A percentile compares a stretch with the other conserved stretches of the same genome.
These are phyloP conservation scores for Fusarium goolgardi DNA, from an alignment of 2,329 filamentous ascomycete genomes.

Conservation along the genomic window DNA sequence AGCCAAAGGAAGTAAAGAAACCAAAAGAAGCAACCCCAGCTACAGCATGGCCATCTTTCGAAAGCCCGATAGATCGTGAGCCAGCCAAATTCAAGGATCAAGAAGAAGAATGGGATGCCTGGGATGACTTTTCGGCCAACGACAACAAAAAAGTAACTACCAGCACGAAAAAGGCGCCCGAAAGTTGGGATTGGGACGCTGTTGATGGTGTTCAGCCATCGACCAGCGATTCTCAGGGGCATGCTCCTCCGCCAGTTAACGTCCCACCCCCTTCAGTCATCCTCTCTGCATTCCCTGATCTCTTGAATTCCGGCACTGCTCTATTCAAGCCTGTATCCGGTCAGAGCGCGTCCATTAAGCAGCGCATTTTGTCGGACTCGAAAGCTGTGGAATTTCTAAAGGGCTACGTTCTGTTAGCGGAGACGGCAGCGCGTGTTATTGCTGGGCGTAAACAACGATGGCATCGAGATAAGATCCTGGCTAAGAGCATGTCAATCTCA, in stretches of 20 bases:
- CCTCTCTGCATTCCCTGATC: constrained; percentile 77
- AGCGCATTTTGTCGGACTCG: constrained; percentile 72
- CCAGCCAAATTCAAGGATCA: constrained; percentile 41
- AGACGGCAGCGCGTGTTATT: constrained; percentile 81
- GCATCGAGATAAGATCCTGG: constrained; percentile 87
- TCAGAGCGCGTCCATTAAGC: constrained; percentile 67
- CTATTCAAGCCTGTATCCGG: constrained; percentile 74
- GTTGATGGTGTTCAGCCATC: constrained; percentile 50
- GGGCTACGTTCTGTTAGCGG: constrained; percentile 71
- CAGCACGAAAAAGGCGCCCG: constrained; percentile 35
- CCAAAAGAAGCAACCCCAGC: constrained; percentile 55
- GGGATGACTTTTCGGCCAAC: constrained; percentile 57
- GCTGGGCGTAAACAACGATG: constrained; percentile 87
- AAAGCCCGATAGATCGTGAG: constrained; percentile 31
- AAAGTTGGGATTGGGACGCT: constrained; percentile 64
- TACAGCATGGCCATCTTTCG: constrained; percentile 60
- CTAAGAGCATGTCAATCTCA: constrained; percentile 90
- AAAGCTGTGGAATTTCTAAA: constrained; percentile 71
- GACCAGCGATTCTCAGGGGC: constrained; percentile 36
- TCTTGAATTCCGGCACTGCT: constrained; percentile 74
- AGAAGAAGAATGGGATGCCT: constrained; percentile 64
- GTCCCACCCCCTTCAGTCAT: constrained; percentile 89
- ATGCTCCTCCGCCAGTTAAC: constrained; percentile 77
- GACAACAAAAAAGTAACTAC: constrained; percentile 34
- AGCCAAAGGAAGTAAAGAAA: constrained; percentile 51